phyloP scores from a whole-genome alignment of 2,329 filamentous ascomycete genomes.

The Ophiostoma ips region DNA sequence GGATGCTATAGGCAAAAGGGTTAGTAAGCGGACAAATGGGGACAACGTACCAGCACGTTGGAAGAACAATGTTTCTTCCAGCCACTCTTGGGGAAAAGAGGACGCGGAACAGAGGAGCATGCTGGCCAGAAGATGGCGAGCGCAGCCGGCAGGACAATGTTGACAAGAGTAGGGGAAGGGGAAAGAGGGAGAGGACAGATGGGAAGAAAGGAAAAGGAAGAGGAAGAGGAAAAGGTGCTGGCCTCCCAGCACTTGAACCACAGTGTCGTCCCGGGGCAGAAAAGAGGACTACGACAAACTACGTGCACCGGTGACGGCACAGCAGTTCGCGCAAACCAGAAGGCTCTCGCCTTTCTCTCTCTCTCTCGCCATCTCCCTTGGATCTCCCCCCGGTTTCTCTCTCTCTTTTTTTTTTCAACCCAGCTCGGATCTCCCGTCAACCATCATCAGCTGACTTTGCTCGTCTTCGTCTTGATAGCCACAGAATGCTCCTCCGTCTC shows the following conservation, averaged over 20 bases:
- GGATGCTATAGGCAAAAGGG: constrained; percentile 53
- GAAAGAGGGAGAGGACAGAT: background rate
- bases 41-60: constrained; percentile 35
- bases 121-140: background rate
- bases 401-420: no score
- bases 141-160: background rate
- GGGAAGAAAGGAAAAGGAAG: background rate
- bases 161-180: no score
- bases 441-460: background rate
- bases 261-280: background rate
- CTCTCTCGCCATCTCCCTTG: background rate
- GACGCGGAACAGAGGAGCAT: background rate
- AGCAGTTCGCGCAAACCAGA: background rate
- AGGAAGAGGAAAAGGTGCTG: background rate
- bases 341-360: background rate
- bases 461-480: background rate
- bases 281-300: background rate
- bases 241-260: background rate
- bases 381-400: no score
- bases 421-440: background rate
- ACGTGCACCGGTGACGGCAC: background rate
- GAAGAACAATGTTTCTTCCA: constrained; percentile 10
- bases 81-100: constrained; percentile 15
- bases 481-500: constrained; percentile 9
- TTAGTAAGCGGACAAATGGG: constrained; percentile 28